These are phyloP conservation scores for Corchorus olitorius DNA, from an alignment of 345 rosid species.

Conservation along the genomic window DNA sequence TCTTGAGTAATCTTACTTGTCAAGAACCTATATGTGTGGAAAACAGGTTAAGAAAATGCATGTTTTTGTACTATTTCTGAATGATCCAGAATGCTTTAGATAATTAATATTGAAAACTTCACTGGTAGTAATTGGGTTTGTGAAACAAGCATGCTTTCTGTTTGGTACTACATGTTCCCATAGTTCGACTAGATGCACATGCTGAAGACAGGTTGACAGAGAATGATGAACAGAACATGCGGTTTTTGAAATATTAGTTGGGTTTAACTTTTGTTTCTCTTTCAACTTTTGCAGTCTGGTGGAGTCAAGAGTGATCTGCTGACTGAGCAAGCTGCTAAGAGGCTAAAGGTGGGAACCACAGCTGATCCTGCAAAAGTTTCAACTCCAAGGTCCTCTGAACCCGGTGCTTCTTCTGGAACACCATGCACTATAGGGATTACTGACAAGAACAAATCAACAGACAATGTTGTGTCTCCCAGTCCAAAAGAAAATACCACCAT, in stretches of 20 bases:
- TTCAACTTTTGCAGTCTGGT: slow-evolving; percentile 58
- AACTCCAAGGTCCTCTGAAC: slow-evolving; percentile 39
- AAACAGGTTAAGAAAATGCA: slow-evolving; percentile 1
- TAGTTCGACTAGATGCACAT: not conserved
- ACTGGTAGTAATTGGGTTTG: not conserved
- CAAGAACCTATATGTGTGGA: not conserved
- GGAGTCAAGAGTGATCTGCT: slow-evolving; percentile 64
- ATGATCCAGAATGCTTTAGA: slow-evolving; percentile 3
- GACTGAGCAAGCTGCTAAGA: slow-evolving; percentile 66
- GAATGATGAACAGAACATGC: not conserved
- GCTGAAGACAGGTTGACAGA: not conserved
- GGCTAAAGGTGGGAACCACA: slow-evolving; percentile 48
- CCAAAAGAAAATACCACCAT: slow-evolving; percentile 39
- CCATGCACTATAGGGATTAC: slow-evolving; percentile 35
- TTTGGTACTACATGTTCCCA: not conserved
- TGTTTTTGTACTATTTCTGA: slow-evolving; percentile 18
- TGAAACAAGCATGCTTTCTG: not conserved
- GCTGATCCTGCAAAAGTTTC: slow-evolving; percentile 42
- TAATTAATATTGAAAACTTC: not conserved
- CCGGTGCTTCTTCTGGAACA: slow-evolving; percentile 35
- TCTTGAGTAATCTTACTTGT: slow-evolving; percentile 3
- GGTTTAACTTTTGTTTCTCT: slow-evolving; percentile 6
- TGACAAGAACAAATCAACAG: slow-evolving; percentile 47
- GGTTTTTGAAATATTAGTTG: not conserved
- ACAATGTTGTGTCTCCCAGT: slow-evolving; percentile 35